phyloP scores from a whole-genome alignment of 495 filamentous ascomycete species.

The Xylaria scruposa region DNA sequence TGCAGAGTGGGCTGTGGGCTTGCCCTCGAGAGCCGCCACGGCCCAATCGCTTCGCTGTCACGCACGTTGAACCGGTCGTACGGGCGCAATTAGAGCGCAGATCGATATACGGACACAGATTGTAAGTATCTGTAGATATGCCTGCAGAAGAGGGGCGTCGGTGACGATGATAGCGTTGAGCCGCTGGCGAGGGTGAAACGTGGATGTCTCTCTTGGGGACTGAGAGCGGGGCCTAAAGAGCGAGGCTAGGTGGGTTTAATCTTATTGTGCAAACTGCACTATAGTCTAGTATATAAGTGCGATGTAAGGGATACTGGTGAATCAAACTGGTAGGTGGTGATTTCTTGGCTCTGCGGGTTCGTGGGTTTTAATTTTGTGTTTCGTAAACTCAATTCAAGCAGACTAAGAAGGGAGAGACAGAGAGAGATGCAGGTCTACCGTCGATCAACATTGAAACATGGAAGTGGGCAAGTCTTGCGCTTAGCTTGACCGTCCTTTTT shows the following conservation, averaged over 20 bases:
- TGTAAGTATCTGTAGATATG: not conserved
- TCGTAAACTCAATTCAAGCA: not conserved
- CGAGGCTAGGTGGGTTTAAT: not conserved
- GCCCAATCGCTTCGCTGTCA: conserved; percentile 13
- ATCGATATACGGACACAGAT: not conserved
- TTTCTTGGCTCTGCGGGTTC: conserved; percentile 1
- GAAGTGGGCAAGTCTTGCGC: not conserved
- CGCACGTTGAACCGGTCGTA: not conserved
- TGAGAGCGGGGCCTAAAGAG: not conserved
- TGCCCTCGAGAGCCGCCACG: not conserved
- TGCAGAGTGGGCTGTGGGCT: not conserved
- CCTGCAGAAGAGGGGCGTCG: not conserved
- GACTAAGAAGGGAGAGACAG: no score
- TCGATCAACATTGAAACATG: conserved; percentile 9
- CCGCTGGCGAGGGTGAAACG: not conserved
- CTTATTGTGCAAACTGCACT: not conserved
- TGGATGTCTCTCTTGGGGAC: not conserved
- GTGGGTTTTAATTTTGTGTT: not conserved
- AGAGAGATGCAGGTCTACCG: not conserved
- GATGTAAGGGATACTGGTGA: not conserved
- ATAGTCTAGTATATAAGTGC: not conserved
- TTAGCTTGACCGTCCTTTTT: conserved; percentile 22
- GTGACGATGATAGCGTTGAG: not conserved
- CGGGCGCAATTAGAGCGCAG: not conserved
- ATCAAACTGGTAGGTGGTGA: not conserved